Base-by-base conservation (phyloP, 2,329 filamentous ascomycete species). In the Talaromyces sp. region DNA sequence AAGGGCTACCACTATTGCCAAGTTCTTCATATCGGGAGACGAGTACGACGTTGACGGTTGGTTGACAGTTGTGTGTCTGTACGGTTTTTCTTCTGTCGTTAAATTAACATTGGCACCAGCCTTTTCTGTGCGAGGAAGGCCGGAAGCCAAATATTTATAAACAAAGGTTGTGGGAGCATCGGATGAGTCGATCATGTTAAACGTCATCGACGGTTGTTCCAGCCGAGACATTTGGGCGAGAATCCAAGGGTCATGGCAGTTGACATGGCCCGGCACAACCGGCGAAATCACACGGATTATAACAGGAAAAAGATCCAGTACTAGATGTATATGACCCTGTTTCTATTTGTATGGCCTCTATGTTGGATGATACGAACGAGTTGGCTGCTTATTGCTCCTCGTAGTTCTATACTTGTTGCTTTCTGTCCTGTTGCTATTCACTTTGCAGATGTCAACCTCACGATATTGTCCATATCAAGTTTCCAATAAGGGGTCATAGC, bases 1-100 rank as follows among this genome's bases (percentile, higher is more conserved):
- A 21, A 80, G 71, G 56, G 75, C 74, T 52, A 75, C 71, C 50
- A 77, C 59, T 54, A 73, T 66, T 61, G 71, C 65, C 62, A 79
- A 41, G 19, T 24, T 24, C 38, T 51, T 61, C 59, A 61, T 61
- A 35, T 26, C 26, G 21, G 32, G 27, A 29, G 19, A 24, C n/a
- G 17, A 6, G n/a, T n/a, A 29, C 13, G 26, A 29, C 4, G 49
- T 26, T 27, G 6, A 27, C 49, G 2, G 26, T 11, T 27, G 11
- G 17, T 21, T 24, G 19, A 46, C 2, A 24, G 17, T 38, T 38
- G 35, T 38, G 35, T 38, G 35, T 8, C 3, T 46, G 4, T 2
- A 5, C 2, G 24, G 13, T 26, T n/a, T n/a, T 52, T 19, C 8
- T 29, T n/a, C 49, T 27, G 49, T 29, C 49, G 14, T n/a, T 29